These are phyloP conservation scores for Mycena polygramma DNA, from an alignment of 768 basidiomycete species.

Conservation along the genomic window DNA sequence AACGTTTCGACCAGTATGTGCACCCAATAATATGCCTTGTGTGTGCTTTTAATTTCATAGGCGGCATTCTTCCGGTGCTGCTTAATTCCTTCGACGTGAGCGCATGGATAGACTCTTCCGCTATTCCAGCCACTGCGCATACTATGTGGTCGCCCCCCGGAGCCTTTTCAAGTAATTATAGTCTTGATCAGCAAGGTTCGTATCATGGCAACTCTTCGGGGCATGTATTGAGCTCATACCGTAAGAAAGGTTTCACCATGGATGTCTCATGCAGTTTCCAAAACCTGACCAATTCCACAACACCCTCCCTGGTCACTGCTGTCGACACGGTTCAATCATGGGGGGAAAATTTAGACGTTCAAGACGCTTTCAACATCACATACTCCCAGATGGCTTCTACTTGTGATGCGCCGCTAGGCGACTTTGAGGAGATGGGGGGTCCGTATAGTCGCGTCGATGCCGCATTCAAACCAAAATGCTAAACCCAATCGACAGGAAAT, in stretches of 20 bases:
- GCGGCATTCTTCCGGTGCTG: background rate
- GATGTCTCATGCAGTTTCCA: conserved; percentile 1
- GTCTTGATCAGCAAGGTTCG: background rate
- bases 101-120: too few relatives aligned
- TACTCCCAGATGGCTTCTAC: too few relatives aligned
- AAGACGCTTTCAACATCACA: too few relatives aligned
- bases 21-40: too few relatives aligned
- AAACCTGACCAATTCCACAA: background rate
- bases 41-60: background rate
- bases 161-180: background rate
- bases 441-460: too few relatives aligned
- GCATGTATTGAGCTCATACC: background rate
- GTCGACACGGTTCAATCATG: background rate
- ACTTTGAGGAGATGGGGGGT: too few relatives aligned
- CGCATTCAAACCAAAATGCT: too few relatives aligned
- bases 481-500: background rate
- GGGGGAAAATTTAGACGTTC: too few relatives aligned
- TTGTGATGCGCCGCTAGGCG: too few relatives aligned
- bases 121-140: too few relatives aligned
- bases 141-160: too few relatives aligned
- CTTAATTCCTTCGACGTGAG: background rate
- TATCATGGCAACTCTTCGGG: too few relatives aligned
- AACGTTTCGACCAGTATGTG: background rate
- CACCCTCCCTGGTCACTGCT: background rate
- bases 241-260: background rate